phyloP scores from a whole-genome alignment of 139 green algal genomes.

The Dunaliella sp. region DNA sequence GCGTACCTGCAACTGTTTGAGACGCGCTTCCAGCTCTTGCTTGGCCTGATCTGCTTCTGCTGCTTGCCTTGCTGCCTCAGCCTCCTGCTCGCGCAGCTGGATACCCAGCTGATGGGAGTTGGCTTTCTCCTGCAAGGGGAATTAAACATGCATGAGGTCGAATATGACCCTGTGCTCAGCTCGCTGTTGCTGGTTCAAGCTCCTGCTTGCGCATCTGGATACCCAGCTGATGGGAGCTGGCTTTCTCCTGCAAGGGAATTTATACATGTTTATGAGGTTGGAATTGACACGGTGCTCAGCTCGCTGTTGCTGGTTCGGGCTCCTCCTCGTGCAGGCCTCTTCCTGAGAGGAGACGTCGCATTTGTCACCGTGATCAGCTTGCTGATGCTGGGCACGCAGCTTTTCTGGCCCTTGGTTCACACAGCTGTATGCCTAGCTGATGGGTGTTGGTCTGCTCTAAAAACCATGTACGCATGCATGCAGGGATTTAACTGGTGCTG shows the following conservation, averaged over 20 bases:
- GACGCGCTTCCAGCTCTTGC: neutral
- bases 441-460: slow-evolving; percentile 7
- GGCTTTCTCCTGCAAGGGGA: slow-evolving; percentile 3
- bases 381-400: too few relatives aligned
- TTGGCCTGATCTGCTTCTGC: neutral
- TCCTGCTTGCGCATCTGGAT: slow-evolving; percentile 15
- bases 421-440: slow-evolving; percentile 18
- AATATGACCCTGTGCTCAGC: too few relatives aligned
- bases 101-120: slow-evolving; percentile 16
- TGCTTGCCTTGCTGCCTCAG: neutral
- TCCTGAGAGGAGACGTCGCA: too few relatives aligned
- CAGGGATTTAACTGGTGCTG: too few relatives aligned
- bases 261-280: too few relatives aligned
- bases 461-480: too few relatives aligned
- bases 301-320: neutral
- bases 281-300: too few relatives aligned
- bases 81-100: slow-evolving; percentile 11
- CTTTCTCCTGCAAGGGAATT: slow-evolving; percentile 5
- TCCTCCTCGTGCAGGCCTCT: slow-evolving; percentile 5
- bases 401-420: too few relatives aligned
- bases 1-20: slow-evolving; percentile 2
- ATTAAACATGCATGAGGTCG: too few relatives aligned
- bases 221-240: slow-evolving; percentile 8
- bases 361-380: too few relatives aligned
- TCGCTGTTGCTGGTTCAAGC: neutral